These are phyloP conservation scores for Citrus cavaleriei DNA, from an alignment of 345 rosid genomes.

Conservation along the genomic window DNA sequence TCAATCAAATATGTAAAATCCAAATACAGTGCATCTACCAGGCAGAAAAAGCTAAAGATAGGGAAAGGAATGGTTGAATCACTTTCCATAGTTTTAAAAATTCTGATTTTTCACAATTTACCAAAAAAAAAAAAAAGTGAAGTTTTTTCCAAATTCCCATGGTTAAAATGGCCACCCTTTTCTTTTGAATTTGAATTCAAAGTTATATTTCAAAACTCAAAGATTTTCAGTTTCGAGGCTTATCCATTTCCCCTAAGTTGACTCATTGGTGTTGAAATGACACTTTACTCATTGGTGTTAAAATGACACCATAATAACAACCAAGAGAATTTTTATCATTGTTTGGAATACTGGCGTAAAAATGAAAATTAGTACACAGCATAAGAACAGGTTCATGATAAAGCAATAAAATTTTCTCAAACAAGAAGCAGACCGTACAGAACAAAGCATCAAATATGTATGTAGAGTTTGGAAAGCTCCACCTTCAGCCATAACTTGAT, in stretches of 20 bases:
- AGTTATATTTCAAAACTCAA: not conserved
- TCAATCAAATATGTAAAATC: not conserved
- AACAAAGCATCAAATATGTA: not conserved
- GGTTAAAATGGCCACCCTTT: not conserved
- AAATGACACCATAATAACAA: not conserved
- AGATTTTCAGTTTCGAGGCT: not conserved
- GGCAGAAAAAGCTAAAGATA: not conserved
- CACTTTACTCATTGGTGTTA: not conserved
- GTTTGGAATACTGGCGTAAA: not conserved
- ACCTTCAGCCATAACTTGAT: constrained; percentile 99
- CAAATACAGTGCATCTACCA: not conserved
- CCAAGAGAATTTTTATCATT: not conserved
- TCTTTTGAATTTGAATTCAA: not conserved
- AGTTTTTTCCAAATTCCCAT: not conserved
- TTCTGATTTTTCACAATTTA: not conserved
- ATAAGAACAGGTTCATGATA: not conserved
- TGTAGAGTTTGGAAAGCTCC: constrained; percentile 23
- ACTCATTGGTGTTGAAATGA: not conserved
- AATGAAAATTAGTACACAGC: not conserved
- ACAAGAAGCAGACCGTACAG: not conserved
- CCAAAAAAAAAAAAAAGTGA: not conserved
- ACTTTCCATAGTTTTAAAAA: not conserved
- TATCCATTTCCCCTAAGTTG: not conserved
- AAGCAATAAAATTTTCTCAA: constrained; percentile 1
- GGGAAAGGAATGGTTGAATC: not conserved